phyloP scores from a whole-genome alignment of 495 filamentous ascomycete species.

The Penicillium manginii region DNA sequence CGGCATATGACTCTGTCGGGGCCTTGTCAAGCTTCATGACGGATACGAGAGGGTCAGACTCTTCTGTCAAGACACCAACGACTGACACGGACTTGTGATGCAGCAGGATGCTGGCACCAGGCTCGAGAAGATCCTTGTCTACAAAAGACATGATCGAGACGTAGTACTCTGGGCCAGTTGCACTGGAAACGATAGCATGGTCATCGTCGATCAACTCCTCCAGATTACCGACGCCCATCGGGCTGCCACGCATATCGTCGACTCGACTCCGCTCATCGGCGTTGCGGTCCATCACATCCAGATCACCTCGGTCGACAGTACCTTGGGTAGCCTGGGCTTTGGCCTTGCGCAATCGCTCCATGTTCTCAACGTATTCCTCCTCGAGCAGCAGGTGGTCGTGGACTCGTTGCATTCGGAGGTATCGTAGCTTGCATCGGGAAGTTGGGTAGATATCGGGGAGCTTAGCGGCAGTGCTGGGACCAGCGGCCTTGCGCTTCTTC shows the following conservation, averaged over 20 bases:
- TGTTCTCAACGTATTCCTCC: slow-evolving; percentile 98
- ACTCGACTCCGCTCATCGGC: slow-evolving; percentile 95
- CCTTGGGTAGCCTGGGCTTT: slow-evolving; percentile 77
- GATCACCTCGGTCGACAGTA: slow-evolving; percentile 48
- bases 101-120: slow-evolving; percentile 90
- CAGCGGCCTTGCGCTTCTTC: slow-evolving; percentile 93
- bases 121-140: slow-evolving; percentile 97
- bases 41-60: slow-evolving; percentile 92
- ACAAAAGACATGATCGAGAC: slow-evolving; percentile 99
- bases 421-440: slow-evolving; percentile 94
- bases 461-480: slow-evolving; percentile 91
- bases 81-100: slow-evolving; percentile 99
- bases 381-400: slow-evolving; percentile 97
- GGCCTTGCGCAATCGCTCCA: slow-evolving; percentile 89
- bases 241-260: slow-evolving; percentile 97
- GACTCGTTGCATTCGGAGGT: slow-evolving; percentile 96
- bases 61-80: slow-evolving; percentile 95
- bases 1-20: slow-evolving; percentile 96
- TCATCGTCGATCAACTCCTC: slow-evolving; percentile 99
- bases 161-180: slow-evolving; percentile 98
- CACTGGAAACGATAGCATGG: slow-evolving; percentile 97
- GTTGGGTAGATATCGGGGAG: slow-evolving; percentile 92
- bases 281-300: slow-evolving; percentile 65
- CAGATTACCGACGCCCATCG: slow-evolving; percentile 97
- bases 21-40: slow-evolving; percentile 99